phyloP scores from a whole-genome alignment of 2,329 filamentous ascomycete genomes.

The Botryotinia narcissicola region DNA sequence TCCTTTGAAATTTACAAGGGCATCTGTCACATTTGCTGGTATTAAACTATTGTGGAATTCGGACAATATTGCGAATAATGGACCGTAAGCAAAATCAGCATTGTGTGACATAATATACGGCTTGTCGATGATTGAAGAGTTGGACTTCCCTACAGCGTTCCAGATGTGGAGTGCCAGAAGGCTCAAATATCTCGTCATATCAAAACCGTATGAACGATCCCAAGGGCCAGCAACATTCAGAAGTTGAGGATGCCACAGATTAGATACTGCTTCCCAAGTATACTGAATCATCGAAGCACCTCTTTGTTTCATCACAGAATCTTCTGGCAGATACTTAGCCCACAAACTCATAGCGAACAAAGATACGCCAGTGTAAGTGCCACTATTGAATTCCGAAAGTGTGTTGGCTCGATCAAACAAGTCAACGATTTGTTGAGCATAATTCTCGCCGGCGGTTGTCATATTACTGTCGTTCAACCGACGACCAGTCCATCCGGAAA shows the following conservation, averaged over 20 bases:
- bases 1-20: conserved; percentile 49
- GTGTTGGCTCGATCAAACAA: conserved; percentile 56
- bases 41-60: conserved; percentile 49
- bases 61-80: conserved; percentile 55
- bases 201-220: conserved; percentile 62
- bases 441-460: conserved; percentile 54
- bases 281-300: conserved; percentile 48
- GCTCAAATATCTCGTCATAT: conserved; percentile 61
- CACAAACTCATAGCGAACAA: conserved; percentile 58
- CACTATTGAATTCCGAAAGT: conserved; percentile 54
- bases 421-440: conserved; percentile 54
- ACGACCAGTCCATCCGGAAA: conserved; percentile 57
- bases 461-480: conserved; percentile 55
- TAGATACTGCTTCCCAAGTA: conserved; percentile 52
- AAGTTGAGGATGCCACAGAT: conserved; percentile 57
- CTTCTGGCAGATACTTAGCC: conserved; percentile 55
- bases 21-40: conserved; percentile 40
- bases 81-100: conserved; percentile 57
- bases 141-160: conserved; percentile 51
- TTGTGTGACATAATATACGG: conserved; percentile 50
- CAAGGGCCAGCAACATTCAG: conserved; percentile 63
- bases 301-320: conserved; percentile 42
- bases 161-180: conserved; percentile 59
- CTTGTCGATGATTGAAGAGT: conserved; percentile 30
- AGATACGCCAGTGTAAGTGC: conserved; percentile 61